phyloP scores from a whole-genome alignment of 2,329 filamentous ascomycete species.

The Calonectria pauciramosa region DNA sequence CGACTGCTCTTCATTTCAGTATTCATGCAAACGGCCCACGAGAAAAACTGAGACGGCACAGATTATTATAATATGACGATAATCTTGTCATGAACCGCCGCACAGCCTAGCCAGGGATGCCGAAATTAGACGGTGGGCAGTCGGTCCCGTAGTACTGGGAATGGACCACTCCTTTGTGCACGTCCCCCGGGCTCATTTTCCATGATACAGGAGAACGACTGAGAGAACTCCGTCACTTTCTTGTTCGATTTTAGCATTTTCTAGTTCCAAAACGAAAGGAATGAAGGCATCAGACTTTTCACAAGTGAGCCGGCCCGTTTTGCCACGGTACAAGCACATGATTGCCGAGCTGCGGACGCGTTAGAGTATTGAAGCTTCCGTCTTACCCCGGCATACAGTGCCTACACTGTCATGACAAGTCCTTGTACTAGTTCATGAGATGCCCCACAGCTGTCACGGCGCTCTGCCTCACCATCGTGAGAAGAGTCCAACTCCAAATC shows the following conservation, averaged over 20 bases:
- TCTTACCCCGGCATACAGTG: slow-evolving; percentile 27
- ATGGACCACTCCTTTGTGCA: slow-evolving; percentile 38
- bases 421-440: slow-evolving; percentile 20
- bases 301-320: background rate
- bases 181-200: slow-evolving; percentile 25
- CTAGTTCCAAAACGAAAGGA: background rate
- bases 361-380: background rate
- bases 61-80: slow-evolving; percentile 5
- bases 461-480: slow-evolving; percentile 8
- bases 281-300: background rate
- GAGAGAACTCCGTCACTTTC: background rate
- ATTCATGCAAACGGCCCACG: slow-evolving; percentile 15
- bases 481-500: background rate
- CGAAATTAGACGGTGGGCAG: slow-evolving; percentile 44
- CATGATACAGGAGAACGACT: background rate
- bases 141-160: slow-evolving; percentile 44
- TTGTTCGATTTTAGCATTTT: background rate
- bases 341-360: background rate
- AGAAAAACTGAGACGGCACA: slow-evolving; percentile 8
- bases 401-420: slow-evolving; percentile 31
- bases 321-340: background rate
- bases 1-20: background rate
- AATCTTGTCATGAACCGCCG: slow-evolving; percentile 31
- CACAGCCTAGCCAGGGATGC: slow-evolving; percentile 39
- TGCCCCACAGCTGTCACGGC: slow-evolving; percentile 39